Conservation (phyloP, 257 asterid genomes). For the Lycium ferocissimum region DNA sequence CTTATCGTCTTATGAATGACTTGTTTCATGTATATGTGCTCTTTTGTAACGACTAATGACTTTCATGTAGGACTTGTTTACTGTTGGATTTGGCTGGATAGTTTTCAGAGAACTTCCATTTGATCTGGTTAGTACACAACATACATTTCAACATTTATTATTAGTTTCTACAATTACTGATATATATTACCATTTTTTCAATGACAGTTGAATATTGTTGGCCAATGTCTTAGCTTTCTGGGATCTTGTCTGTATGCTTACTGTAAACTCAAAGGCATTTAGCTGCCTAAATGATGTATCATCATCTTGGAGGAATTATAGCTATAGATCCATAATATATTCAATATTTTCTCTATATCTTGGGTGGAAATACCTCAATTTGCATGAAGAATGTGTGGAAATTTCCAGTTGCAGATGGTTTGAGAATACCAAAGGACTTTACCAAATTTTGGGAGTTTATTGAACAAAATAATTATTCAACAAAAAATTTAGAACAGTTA, state of each 20-base stretch:
- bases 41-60: neutral
- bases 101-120: slow-evolving; percentile 39
- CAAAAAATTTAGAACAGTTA: too few species aligned
- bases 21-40: neutral
- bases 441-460: too few species aligned
- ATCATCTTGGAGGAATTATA: neutral
- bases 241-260: slow-evolving; percentile 40
- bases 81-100: slow-evolving; percentile 39
- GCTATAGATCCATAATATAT: neutral
- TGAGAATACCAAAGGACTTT: too few species aligned
- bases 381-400: too few species aligned
- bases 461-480: too few species aligned
- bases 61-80: slow-evolving; percentile 36
- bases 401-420: too few species aligned
- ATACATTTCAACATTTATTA: neutral
- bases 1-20: too few species aligned
- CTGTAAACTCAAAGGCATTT: slow-evolving; percentile 34
- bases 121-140: slow-evolving; percentile 33
- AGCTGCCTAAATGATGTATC: neutral
- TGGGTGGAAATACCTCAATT: neutral
- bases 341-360: neutral
- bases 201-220: slow-evolving; percentile 38
- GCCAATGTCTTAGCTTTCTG: slow-evolving; percentile 36
- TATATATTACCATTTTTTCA: neutral
- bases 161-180: neutral